These are phyloP conservation scores for Amphirosellinia nigrospora DNA, from an alignment of 495 filamentous ascomycete species.

Conservation along the genomic window DNA sequence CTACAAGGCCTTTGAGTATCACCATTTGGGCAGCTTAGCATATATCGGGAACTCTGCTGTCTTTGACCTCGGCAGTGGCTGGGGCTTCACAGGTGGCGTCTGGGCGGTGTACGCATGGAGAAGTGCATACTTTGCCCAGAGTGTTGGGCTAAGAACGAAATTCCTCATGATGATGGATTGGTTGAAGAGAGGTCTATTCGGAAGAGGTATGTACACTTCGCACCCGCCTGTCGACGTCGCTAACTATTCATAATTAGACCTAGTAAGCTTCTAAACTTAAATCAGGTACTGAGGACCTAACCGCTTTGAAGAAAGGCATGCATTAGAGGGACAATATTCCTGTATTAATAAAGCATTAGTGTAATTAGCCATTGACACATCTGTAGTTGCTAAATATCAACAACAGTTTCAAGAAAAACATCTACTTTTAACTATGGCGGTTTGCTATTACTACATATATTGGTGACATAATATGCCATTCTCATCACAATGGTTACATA, in stretches of 20 bases:
- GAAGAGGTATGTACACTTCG: constrained; percentile 75
- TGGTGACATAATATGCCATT: neutral
- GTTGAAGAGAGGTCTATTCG: constrained; percentile 93
- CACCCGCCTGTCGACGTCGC: constrained; percentile 24
- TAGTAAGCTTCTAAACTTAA: constrained; percentile 65
- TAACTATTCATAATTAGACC: constrained; percentile 53
- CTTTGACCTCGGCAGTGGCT: constrained; percentile 79
- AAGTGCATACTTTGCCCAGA: constrained; percentile 97
- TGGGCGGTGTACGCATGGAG: constrained; percentile 97
- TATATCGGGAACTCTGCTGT: constrained; percentile 97
- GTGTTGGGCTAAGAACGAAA: constrained; percentile 89
- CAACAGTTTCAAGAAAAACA: neutral
- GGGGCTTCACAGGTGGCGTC: constrained; percentile 81
- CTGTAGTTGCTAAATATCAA: neutral
- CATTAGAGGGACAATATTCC: neutral
- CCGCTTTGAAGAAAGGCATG: neutral
- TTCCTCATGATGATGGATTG: constrained; percentile 97
- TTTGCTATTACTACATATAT: too few relatives aligned
- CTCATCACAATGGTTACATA: neutral
- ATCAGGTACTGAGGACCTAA: neutral
- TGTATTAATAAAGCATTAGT: neutral
- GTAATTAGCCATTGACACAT: neutral
- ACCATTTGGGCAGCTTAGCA: constrained; percentile 87
- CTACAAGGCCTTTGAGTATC: constrained; percentile 96
- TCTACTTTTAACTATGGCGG: neutral